phyloP scores from a whole-genome alignment of 306 rosid species.

The barrel medic (Medicago truncatula) region DNA sequence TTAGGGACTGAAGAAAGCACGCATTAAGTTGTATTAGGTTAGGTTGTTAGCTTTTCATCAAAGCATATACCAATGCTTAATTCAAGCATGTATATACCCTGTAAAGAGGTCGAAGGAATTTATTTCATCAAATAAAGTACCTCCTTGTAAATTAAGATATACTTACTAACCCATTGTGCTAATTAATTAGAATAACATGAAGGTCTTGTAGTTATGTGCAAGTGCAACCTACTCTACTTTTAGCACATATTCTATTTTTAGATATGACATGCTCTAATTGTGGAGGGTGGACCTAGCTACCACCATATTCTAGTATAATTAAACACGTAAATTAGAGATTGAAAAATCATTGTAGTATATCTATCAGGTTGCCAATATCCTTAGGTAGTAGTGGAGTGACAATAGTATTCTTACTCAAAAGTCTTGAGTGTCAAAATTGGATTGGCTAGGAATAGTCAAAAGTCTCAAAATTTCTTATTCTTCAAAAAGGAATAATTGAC shows the following conservation, averaged over 20 bases:
- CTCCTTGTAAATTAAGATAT: constrained; percentile 13
- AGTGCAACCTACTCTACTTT: constrained; percentile 37
- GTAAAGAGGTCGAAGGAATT: constrained; percentile 26
- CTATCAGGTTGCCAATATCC: not conserved
- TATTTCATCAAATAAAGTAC: constrained; percentile 20
- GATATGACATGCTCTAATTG: constrained; percentile 19
- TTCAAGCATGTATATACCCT: not conserved
- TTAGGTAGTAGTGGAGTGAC: not conserved
- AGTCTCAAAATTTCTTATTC: not conserved
- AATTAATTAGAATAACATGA: constrained; percentile 30
- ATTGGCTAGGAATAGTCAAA: not conserved
- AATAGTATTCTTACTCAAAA: not conserved
- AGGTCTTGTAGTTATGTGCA: constrained; percentile 10
- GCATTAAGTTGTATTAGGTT: constrained; percentile 28
- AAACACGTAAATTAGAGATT: not conserved
- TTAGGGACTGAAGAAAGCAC: constrained; percentile 28
- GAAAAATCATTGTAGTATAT: not conserved
- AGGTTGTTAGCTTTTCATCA: constrained; percentile 33
- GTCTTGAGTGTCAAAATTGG: not conserved
- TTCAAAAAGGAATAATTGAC: not conserved
- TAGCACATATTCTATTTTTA: constrained; percentile 45
- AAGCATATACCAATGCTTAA: constrained; percentile 37
- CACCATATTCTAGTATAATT: not conserved
- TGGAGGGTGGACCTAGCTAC: not conserved
- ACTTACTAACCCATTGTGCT: not conserved